These are phyloP conservation scores for Suillus placidus DNA, from an alignment of 768 basidiomycete species.

Conservation along the genomic window DNA sequence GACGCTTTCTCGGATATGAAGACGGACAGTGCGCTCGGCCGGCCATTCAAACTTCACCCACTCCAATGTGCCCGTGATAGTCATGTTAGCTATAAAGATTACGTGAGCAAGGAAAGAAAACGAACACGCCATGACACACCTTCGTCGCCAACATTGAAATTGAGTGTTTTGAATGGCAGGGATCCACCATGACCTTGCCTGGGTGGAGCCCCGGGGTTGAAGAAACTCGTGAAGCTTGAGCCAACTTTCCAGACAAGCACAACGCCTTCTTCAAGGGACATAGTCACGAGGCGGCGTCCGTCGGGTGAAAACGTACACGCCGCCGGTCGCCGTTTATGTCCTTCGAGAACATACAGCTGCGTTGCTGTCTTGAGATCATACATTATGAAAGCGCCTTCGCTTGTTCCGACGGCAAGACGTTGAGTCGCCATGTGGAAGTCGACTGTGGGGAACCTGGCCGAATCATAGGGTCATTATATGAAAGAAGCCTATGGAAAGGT, in stretches of 20 bases:
- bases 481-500: background rate
- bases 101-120: background rate
- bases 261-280: conserved; percentile 81
- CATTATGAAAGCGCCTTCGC: conserved; percentile 92
- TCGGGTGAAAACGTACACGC: conserved; percentile 94
- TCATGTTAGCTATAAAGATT: conserved; percentile 49
- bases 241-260: conserved; percentile 98
- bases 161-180: conserved; percentile 85
- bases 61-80: conserved; percentile 65
- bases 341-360: conserved; percentile 91
- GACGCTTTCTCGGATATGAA: conserved; percentile 80
- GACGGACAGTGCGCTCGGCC: conserved; percentile 76
- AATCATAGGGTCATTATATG: background rate
- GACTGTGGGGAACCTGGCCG: conserved; percentile 80
- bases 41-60: conserved; percentile 85
- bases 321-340: conserved; percentile 78
- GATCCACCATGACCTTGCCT: conserved; percentile 83
- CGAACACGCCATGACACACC: conserved; percentile 49
- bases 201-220: conserved; percentile 89
- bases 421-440: conserved; percentile 90
- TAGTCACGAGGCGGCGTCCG: conserved; percentile 83
- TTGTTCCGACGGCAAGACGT: conserved; percentile 89
- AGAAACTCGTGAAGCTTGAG: conserved; percentile 83
- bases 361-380: conserved; percentile 97
- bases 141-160: conserved; percentile 83